phyloP scores from a whole-genome alignment of 2,329 filamentous ascomycete genomes.

The Metarhizium rileyi region DNA sequence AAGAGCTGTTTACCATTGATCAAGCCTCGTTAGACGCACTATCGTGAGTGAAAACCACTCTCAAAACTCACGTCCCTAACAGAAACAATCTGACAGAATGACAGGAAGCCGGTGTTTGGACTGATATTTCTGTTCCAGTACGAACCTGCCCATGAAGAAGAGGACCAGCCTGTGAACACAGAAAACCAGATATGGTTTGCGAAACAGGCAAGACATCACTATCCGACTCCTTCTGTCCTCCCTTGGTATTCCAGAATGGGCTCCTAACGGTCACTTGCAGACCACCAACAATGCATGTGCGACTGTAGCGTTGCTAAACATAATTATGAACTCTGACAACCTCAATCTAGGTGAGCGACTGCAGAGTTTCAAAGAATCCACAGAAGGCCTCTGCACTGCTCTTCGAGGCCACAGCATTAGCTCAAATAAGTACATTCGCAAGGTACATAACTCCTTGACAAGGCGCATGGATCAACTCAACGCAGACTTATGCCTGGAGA shows the following conservation, averaged over 20 bases:
- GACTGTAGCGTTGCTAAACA: conserved; percentile 86
- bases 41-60: conserved; percentile 36
- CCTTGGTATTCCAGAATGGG: not conserved
- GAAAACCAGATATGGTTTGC: conserved; percentile 70
- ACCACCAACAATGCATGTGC: conserved; percentile 80
- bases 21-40: conserved; percentile 52
- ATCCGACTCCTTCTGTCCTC: not conserved
- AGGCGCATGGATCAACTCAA: conserved; percentile 67
- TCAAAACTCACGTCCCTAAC: not conserved
- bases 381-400: conserved; percentile 56
- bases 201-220: conserved; percentile 56
- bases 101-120: conserved; percentile 65
- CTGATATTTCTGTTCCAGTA: conserved; percentile 84
- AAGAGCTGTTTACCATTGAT: conserved; percentile 69
- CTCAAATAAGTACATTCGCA: conserved; percentile 65
- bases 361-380: conserved; percentile 62
- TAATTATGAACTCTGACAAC: conserved; percentile 70
- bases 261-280: conserved; percentile 28
- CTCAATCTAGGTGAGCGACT: conserved; percentile 63
- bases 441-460: conserved; percentile 81
- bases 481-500: conserved; percentile 55
- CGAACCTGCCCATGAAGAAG: conserved; percentile 41
- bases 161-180: conserved; percentile 42
- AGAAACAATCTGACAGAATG: not conserved
- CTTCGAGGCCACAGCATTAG: conserved; percentile 68